Conservation (phyloP, 495 filamentous ascomycete species). For the Penicillium simplicissimum region DNA sequence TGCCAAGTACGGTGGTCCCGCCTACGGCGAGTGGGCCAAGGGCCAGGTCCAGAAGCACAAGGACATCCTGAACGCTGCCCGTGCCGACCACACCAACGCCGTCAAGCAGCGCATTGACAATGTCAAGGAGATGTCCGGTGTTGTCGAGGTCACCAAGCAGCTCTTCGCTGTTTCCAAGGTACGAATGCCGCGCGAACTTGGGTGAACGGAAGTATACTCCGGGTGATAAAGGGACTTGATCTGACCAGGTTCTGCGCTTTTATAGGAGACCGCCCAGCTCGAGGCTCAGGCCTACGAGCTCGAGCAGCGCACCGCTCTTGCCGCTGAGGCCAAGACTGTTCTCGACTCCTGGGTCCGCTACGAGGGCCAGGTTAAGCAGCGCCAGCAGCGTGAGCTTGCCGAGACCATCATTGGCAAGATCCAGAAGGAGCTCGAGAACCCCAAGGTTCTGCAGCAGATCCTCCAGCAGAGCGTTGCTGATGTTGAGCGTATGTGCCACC, state of each 20-base stretch:
- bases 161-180: constrained; percentile 99
- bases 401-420: constrained; percentile 93
- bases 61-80: constrained; percentile 87
- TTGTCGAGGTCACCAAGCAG: constrained; percentile 93
- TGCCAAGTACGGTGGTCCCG: constrained; percentile 87
- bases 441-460: constrained; percentile 91
- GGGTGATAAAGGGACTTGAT: not conserved
- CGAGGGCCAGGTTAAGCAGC: constrained; percentile 96
- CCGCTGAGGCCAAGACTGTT: constrained; percentile 87
- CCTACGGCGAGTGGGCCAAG: constrained; percentile 91
- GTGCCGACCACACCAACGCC: constrained; percentile 90
- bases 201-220: not conserved
- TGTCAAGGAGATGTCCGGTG: constrained; percentile 87
- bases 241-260: constrained; percentile 15
- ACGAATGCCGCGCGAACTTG: constrained; percentile 9
- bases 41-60: constrained; percentile 83
- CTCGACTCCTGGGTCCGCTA: constrained; percentile 99
- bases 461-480: constrained; percentile 92
- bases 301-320: constrained; percentile 89
- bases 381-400: constrained; percentile 94
- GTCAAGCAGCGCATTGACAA: constrained; percentile 91
- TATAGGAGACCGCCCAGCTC: constrained; percentile 90
- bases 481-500: constrained; percentile 81
- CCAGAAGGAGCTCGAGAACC: constrained; percentile 96
- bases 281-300: constrained; percentile 96